A percentile compares a stretch with the other conserved stretches of the same genome.
phyloP scores from a whole-genome alignment of 2,329 filamentous ascomycete genomes.

The Colletotrichum navitas region DNA sequence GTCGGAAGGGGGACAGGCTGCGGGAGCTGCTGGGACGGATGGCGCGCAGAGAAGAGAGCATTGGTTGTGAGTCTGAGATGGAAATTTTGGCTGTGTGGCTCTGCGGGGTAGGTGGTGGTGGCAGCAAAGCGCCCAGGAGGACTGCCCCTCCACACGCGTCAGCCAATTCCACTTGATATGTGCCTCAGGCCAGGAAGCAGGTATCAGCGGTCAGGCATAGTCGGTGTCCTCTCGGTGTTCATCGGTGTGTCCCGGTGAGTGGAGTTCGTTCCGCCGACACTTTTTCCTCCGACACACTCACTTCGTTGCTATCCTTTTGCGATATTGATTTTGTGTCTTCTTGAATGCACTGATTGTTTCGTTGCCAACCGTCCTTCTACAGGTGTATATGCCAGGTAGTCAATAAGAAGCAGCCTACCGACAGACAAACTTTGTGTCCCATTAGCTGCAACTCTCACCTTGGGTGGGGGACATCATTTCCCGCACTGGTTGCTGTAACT shows the following conservation, averaged over 20 bases:
- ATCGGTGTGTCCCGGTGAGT: neutral
- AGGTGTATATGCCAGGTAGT: too few species aligned
- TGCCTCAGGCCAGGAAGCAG: slow-evolving; percentile 2
- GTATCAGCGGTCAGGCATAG: neutral
- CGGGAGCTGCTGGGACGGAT: slow-evolving; percentile 53
- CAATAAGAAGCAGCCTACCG: neutral
- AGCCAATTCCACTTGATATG: neutral
- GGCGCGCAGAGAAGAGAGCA: slow-evolving; percentile 61
- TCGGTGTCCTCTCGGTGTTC: neutral
- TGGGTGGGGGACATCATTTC: neutral
- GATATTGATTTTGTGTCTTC: neutral
- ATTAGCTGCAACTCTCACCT: neutral
- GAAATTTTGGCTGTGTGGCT: slow-evolving; percentile 30
- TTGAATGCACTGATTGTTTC: neutral
- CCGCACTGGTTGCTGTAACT: too few species aligned
- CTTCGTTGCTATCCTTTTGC: neutral
- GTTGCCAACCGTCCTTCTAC: too few species aligned
- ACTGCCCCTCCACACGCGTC: slow-evolving; percentile 30
- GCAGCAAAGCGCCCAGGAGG: slow-evolving; percentile 5
- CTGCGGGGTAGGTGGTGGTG: slow-evolving; percentile 29
- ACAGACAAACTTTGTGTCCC: neutral
- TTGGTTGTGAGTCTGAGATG: slow-evolving; percentile 44
- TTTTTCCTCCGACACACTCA: neutral
- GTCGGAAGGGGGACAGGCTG: slow-evolving; percentile 51
- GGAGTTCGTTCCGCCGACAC: neutral